phyloP scores from a whole-genome alignment of 257 asterid species.

The Nicotiana tomentosiformis region DNA sequence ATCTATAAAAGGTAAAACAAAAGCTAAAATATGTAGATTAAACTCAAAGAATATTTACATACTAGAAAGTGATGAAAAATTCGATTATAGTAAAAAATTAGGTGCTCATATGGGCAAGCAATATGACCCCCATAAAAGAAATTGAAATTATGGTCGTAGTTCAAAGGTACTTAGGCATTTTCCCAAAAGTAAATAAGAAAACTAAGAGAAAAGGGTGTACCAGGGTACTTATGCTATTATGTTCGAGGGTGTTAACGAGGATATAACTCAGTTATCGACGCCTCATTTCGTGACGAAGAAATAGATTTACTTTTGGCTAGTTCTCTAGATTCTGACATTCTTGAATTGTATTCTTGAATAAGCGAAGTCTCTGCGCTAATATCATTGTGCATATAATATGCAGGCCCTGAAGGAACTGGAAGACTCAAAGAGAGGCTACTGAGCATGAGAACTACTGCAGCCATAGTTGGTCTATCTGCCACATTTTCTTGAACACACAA shows the following conservation, averaged over 20 bases:
- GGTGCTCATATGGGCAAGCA: no score
- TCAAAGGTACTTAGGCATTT: no score
- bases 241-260: not conserved
- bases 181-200: no score
- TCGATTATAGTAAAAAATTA: no score
- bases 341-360: not conserved
- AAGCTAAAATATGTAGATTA: no score
- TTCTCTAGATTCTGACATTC: not conserved
- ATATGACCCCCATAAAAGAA: no score
- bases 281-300: not conserved
- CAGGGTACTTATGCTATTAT: no score
- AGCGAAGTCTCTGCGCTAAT: not conserved
- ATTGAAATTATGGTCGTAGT: no score
- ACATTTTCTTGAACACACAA: slow-evolving; percentile 27
- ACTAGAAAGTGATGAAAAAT: no score
- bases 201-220: no score
- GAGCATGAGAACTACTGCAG: slow-evolving; percentile 25
- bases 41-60: no score
- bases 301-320: not conserved
- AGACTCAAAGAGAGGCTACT: slow-evolving; percentile 12
- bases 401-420: slow-evolving; percentile 19
- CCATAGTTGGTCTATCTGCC: slow-evolving; percentile 27
- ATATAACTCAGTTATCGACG: not conserved
- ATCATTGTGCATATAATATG: not conserved
- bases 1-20: no score